phyloP scores from a whole-genome alignment of 805 yeast genomes.

The Wickerhamiella cacticola region DNA sequence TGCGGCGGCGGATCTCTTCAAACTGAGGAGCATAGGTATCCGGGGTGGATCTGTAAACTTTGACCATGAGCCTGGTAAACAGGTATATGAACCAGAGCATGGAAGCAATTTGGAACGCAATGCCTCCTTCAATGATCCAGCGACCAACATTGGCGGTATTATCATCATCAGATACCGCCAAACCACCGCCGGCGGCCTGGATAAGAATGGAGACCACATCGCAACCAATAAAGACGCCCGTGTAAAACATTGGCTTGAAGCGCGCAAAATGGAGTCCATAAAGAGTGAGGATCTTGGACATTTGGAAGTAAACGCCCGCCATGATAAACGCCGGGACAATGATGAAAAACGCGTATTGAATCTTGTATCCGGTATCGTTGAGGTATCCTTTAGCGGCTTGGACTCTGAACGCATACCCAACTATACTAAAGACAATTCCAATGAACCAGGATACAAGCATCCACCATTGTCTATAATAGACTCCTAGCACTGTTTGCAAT shows the following conservation, averaged over 20 bases:
- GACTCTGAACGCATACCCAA: constrained; percentile 56
- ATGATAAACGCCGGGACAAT: constrained; percentile 73
- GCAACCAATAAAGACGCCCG: constrained; percentile 51
- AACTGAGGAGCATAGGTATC: constrained; percentile 18
- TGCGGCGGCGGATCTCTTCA: constrained; percentile 17
- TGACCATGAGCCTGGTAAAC: constrained; percentile 33
- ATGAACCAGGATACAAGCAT: constrained; percentile 44
- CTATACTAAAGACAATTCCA: constrained; percentile 48
- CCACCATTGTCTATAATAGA: constrained; percentile 49
- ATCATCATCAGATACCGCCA: constrained; percentile 38
- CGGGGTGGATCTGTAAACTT: constrained; percentile 10
- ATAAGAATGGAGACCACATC: constrained; percentile 53
- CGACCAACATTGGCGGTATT: constrained; percentile 37
- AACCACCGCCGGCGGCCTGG: constrained; percentile 71
- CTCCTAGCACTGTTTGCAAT: constrained; percentile 34
- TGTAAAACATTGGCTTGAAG: constrained; percentile 45
- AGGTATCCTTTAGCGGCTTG: constrained; percentile 32
- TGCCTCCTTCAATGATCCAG: constrained; percentile 63
- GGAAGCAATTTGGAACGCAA: constrained; percentile 61
- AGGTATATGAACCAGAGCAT: constrained; percentile 49
- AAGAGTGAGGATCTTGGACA: constrained; percentile 54
- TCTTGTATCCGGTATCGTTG: constrained; percentile 36
- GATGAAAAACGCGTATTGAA: constrained; percentile 59
- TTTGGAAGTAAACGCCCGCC: constrained; percentile 68
- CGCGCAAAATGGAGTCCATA: constrained; percentile 45